Evolutionary conservation across 2,329 filamentous ascomycete genomes (phyloP).

Genomic region (Pseudogymnoascus sp.): DNA sequence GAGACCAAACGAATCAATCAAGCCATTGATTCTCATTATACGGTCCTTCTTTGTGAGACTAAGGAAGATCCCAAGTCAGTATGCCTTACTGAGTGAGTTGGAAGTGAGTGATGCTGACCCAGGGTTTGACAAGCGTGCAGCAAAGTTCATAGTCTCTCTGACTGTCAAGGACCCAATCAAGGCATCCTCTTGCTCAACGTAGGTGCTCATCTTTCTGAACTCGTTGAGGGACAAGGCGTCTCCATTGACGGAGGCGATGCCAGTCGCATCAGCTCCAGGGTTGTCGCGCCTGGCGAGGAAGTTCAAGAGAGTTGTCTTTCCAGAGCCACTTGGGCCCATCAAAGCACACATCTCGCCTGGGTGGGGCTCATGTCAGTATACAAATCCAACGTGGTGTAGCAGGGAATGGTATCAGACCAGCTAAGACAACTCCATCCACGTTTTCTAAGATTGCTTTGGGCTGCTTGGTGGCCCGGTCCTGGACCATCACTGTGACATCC

Average conservation of each 20-base stretch:
- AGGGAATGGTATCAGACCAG: constrained; percentile 35
- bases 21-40: constrained; percentile 33
- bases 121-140: constrained; percentile 53
- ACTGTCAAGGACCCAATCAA: constrained; percentile 73
- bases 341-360: constrained; percentile 67
- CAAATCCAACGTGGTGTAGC: not conserved
- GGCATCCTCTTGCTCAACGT: constrained; percentile 78
- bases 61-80: not conserved
- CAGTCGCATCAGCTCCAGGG: constrained; percentile 43
- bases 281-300: constrained; percentile 64
- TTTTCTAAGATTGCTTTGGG: constrained; percentile 54
- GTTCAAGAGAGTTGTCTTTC: constrained; percentile 76
- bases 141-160: constrained; percentile 66
- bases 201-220: constrained; percentile 58
- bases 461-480: constrained; percentile 57
- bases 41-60: constrained; percentile 8
- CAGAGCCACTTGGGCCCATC: constrained; percentile 73
- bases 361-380: constrained; percentile 5
- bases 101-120: constrained; percentile 30
- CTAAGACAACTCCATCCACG: constrained; percentile 54
- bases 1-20: constrained; percentile 63
- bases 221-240: constrained; percentile 40
- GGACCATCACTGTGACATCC: constrained; percentile 60
- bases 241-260: constrained; percentile 34
- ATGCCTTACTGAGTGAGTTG: not conserved